phyloP scores from a whole-genome alignment of 257 asterid species.

The Anisodus acutangulus region DNA sequence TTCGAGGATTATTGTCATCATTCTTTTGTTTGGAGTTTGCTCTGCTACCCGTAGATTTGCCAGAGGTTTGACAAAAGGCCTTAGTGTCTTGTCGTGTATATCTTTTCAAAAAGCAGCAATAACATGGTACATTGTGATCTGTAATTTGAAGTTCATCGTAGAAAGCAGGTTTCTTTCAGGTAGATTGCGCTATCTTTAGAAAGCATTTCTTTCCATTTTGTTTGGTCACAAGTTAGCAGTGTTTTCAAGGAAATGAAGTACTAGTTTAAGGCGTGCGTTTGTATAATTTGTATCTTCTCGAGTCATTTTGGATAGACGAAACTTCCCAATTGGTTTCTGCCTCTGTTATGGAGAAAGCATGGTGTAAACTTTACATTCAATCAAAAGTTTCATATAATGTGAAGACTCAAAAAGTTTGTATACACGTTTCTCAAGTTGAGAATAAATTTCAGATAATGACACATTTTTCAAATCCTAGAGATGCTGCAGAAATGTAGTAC shows the following conservation, averaged over 20 bases:
- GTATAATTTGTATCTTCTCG: neutral
- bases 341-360: neutral
- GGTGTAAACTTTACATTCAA: neutral
- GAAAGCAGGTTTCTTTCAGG: constrained; percentile 24
- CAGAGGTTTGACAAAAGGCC: constrained; percentile 45
- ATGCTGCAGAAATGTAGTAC: neutral
- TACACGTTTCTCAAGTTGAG: neutral
- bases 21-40: constrained; percentile 56
- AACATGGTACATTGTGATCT: constrained; percentile 50
- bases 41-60: constrained; percentile 55
- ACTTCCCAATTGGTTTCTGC: neutral
- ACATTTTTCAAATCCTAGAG: neutral
- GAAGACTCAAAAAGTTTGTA: neutral
- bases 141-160: constrained; percentile 42
- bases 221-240: neutral
- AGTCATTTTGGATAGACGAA: neutral
- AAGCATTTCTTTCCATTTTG: neutral
- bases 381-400: neutral
- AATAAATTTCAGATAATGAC: neutral
- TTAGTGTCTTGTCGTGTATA: constrained; percentile 62
- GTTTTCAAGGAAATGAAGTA: neutral
- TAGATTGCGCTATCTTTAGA: neutral
- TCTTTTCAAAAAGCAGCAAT: constrained; percentile 52
- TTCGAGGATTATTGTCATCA: constrained; percentile 55
- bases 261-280: neutral